Evolutionary conservation across 768 basidiomycete genomes (phyloP).

Genomic region (Leccinum subtestaceum): DNA sequence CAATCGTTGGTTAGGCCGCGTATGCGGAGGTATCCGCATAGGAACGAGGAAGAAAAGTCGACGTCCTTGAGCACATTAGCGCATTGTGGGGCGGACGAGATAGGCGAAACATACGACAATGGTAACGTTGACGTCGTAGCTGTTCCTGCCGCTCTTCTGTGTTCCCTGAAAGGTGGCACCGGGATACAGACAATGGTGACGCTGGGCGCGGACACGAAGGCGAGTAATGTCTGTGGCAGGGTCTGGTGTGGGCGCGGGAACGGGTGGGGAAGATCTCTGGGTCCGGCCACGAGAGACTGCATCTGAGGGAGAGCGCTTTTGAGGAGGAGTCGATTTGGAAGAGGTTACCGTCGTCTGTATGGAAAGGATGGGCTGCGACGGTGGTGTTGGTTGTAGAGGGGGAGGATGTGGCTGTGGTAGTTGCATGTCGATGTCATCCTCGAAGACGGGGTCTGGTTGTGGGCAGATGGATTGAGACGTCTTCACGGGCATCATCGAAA

Average conservation of each 20-base stretch:
- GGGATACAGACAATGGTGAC: constrained; percentile 79
- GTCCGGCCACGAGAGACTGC: constrained; percentile 7
- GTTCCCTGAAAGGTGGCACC: constrained; percentile 88
- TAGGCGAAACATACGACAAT: constrained; percentile 67
- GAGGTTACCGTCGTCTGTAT: constrained; percentile 13
- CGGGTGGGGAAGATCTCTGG: constrained; percentile 3
- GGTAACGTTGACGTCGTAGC: constrained; percentile 91
- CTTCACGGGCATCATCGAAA: constrained; percentile 26
- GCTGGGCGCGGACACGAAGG: constrained; percentile 66
- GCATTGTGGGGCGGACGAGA: background rate
- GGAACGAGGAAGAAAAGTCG: constrained; percentile 78
- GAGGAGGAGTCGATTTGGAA: constrained; percentile 10
- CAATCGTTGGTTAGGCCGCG: constrained; percentile 90
- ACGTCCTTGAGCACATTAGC: constrained; percentile 60
- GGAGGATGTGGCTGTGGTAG: background rate
- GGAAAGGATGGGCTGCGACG: constrained; percentile 13
- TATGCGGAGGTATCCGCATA: constrained; percentile 92
- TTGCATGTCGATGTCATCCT: constrained; percentile 38
- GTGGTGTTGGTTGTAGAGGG: background rate
- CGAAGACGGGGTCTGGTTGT: constrained; percentile 27
- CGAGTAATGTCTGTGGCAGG: constrained; percentile 76
- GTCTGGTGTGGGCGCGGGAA: constrained; percentile 32
- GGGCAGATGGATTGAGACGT: constrained; percentile 16
- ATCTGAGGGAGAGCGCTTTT: constrained; percentile 21
- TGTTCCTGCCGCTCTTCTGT: constrained; percentile 90